Base-by-base conservation (phyloP, 352 stramenopile species). In the Globisporangium acanthophoron region DNA sequence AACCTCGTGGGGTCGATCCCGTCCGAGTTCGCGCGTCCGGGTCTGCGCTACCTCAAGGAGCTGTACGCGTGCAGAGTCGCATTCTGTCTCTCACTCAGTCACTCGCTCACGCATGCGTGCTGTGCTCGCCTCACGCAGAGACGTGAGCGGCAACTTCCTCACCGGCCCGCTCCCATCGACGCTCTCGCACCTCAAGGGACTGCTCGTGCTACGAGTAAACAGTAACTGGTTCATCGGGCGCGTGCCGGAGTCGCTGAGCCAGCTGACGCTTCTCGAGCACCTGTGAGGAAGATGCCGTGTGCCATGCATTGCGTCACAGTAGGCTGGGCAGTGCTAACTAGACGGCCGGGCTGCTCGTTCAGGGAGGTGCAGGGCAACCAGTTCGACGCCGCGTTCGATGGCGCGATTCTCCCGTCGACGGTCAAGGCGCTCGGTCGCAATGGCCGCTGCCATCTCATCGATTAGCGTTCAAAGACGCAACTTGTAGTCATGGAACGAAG, bases 71-170 rank as follows among this genome's bases (percentile, higher is more conserved):
- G 16, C 31, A 52, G 47, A 52, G 13, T 13, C 16, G 18, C 13
- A 7, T 0, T 20, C 27, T 6, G 13, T 21, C 4, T 37, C 24
- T 20, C 13, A 15, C 9, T 20, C 12, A 15, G 12, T 52, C 5
- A 21, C 27, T 8, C 8, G 3, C 24, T 41, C 15, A 12, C 37
- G 16, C 21, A 18, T 27, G 12, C 29, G 3, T 13, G 43, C 20
- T 49, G 13, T 52, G 13, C 1, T 39, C 35, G 16, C 15, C 3
- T 51, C 29, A 31, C 37, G 11, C 61, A 90, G 80, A 21, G 80
- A 90, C 46, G 46, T 90, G 45, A 88, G 80, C 64, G 85, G 66
- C 18, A 90, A 90, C 52, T 90, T 84, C 60, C 66, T 90, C 31
- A 76, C 67, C 5, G 71, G 78, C 0, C 35, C 68, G 5, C 64